Base-by-base conservation (phyloP, 2,329 filamentous ascomycete genomes). In the Catunica adiposa region DNA sequence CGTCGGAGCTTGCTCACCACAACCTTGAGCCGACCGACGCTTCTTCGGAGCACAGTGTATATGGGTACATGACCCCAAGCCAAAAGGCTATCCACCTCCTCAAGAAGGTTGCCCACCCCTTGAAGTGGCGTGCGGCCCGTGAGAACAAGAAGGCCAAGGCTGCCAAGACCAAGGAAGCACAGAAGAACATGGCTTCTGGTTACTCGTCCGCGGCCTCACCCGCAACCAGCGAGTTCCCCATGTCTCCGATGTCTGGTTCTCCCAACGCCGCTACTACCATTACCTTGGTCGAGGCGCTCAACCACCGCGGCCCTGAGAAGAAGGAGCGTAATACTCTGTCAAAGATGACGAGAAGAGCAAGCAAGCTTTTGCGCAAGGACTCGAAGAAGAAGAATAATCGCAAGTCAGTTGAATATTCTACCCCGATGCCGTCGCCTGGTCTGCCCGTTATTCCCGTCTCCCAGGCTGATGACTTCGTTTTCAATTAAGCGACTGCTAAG, bases 1-100 rank as follows among this genome's bases (percentile, higher is more conserved):
- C 50, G 7, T 58, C 56, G 0, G 56, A 56, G 34, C 56, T 58
- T 22, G 53, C 56, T 1, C 53, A 58, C 38, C 53, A 58, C 53
- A 47, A 56, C 31, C 47, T 53, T 48, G 56, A 58, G 42, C 56
- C 56, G 20, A 55, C 56, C 22, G 31, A 55, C 29, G 56, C 46
- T 29, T 58, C 53, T 6, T 58, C 56, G 3, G 56, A 56, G 14
- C 56, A 55, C 22, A 58, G 56, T 22, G 48, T 58, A 2, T 58
- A 58, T 29, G 56, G 56, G 5, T 58, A 58, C 53, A 58, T 58
- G 56, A 58, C 56, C 20, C 56, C 56, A 3, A 53, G 53, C 42
- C 56, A 58, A 34, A 58, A 58, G 56, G 53, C 50, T 26, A 51
- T 58, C 38, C 56, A 31, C n/a, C 29, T 58, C 7, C 40, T 58